phyloP scores from a whole-genome alignment of 2,329 filamentous ascomycete genomes.

The Fusarium buxicola region DNA sequence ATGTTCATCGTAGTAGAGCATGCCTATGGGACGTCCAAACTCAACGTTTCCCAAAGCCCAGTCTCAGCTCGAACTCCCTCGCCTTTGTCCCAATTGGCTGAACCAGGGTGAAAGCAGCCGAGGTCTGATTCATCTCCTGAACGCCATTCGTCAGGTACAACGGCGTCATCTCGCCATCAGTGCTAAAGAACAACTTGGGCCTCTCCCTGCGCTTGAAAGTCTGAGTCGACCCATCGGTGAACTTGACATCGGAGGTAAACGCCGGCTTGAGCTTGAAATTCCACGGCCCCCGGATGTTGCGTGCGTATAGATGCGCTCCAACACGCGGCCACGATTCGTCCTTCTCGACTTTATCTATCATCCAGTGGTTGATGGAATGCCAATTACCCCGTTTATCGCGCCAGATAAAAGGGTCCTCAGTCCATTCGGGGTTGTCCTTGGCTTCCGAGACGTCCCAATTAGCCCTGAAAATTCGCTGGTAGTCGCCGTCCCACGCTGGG shows the following conservation, averaged over 20 bases:
- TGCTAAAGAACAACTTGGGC: slow-evolving; percentile 61
- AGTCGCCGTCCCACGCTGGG: not conserved
- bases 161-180: slow-evolving; percentile 55
- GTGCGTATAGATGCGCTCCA: slow-evolving; percentile 47
- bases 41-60: slow-evolving; percentile 5
- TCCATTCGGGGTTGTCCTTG: slow-evolving; percentile 25
- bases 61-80: slow-evolving; percentile 17
- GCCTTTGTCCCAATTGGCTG: slow-evolving; percentile 32
- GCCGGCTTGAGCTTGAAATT: slow-evolving; percentile 45
- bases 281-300: slow-evolving; percentile 47
- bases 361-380: slow-evolving; percentile 49
- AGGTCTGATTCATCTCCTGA: slow-evolving; percentile 49
- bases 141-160: slow-evolving; percentile 61
- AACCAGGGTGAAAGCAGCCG: slow-evolving; percentile 25
- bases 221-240: slow-evolving; percentile 54
- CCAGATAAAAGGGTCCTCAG: slow-evolving; percentile 51
- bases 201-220: slow-evolving; percentile 59
- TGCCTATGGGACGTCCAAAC: no score
- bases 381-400: slow-evolving; percentile 49
- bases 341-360: slow-evolving; percentile 45
- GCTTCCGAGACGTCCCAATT: slow-evolving; percentile 28
- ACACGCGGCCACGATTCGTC: slow-evolving; percentile 46
- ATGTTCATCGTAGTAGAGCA: no score
- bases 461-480: slow-evolving; percentile 21
- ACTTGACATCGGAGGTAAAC: slow-evolving; percentile 47